Percentiles rank a stretch among this genome's conserved stretches.
These are phyloP conservation scores for Cryphonectria japonica DNA, from an alignment of 2,329 filamentous ascomycete genomes.

Conservation along the genomic window DNA sequence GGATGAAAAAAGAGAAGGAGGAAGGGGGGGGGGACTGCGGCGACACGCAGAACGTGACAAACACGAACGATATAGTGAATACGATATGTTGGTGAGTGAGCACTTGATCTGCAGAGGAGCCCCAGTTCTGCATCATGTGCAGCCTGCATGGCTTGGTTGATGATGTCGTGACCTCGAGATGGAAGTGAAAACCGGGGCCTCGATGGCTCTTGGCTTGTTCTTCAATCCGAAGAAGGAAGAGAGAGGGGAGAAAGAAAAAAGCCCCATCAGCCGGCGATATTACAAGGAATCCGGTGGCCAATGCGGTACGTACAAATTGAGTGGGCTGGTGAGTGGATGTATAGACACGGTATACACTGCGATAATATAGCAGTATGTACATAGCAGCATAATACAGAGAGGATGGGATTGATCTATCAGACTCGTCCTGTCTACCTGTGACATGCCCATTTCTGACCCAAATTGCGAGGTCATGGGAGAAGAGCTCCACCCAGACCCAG, in stretches of 20 bases:
- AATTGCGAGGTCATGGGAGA: background rate
- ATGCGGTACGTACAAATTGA: background rate
- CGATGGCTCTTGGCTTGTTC: background rate
- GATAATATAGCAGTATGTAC: too few relatives aligned
- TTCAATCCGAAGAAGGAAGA: background rate
- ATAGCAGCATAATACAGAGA: too few relatives aligned
- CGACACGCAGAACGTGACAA: slow-evolving; percentile 2
- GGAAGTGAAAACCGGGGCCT: background rate
- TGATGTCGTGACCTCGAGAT: background rate
- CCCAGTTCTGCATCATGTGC: background rate
- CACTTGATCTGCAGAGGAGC: background rate
- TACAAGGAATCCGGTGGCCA: background rate
- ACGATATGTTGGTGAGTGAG: slow-evolving; percentile 1
- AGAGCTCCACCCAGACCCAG: background rate
- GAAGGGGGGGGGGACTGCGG: background rate
- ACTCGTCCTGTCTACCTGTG: background rate
- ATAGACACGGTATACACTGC: background rate
- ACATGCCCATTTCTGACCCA: background rate
- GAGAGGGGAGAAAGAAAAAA: background rate
- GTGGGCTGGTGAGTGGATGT: background rate
- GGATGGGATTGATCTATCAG: background rate
- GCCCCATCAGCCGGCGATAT: background rate
- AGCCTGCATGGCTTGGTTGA: background rate
- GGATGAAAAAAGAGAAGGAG: background rate
- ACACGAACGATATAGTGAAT: slow-evolving; percentile 18